Conservation (phyloP, 345 rosid species). For the Gossypium thurberi region DNA sequence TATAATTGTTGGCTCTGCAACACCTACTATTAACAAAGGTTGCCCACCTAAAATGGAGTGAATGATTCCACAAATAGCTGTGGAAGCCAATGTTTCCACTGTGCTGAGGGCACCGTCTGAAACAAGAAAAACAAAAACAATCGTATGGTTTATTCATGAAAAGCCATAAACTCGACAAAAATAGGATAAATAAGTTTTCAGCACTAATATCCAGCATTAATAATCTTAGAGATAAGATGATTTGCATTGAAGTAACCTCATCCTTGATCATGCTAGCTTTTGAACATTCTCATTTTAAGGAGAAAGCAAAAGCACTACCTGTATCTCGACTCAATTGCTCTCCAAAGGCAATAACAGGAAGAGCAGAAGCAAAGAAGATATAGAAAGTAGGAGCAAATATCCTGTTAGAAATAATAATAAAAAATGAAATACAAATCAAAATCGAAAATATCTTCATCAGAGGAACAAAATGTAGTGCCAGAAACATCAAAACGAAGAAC, state of each 20-base stretch:
- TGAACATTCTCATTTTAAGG: neutral
- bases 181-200: neutral
- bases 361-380: constrained; percentile 82
- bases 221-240: neutral
- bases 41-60: constrained; percentile 85
- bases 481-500: neutral
- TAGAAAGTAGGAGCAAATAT: constrained; percentile 67
- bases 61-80: constrained; percentile 72
- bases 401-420: constrained; percentile 24
- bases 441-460: neutral
- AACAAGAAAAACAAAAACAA: neutral
- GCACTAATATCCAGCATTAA: constrained; percentile 1
- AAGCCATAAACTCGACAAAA: neutral
- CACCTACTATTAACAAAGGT: constrained; percentile 75
- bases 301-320: constrained; percentile 30
- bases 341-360: constrained; percentile 87
- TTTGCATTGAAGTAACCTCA: neutral
- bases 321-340: constrained; percentile 80
- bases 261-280: neutral
- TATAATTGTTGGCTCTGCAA: constrained; percentile 82
- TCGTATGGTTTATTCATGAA: constrained; percentile 7
- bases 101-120: constrained; percentile 67
- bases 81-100: constrained; percentile 71
- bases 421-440: constrained; percentile 4
- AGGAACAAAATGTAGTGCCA: neutral